A percentile compares a stretch with the other conserved stretches of the same genome.
Conservation (phyloP, 371 early-diverging fungal species). For the Haplosporangium sp. region DNA sequence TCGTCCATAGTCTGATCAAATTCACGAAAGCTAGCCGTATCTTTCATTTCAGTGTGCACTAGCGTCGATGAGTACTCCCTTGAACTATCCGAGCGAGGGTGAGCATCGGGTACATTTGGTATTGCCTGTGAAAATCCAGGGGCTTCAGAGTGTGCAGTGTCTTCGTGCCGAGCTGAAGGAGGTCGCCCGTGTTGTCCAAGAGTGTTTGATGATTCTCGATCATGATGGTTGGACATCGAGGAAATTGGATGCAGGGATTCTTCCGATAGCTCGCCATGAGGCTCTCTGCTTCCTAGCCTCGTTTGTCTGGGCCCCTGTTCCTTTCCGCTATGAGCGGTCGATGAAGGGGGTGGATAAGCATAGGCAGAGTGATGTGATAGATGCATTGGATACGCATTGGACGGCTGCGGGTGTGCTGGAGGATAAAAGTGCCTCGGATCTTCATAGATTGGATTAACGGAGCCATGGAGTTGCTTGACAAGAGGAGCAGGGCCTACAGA, state of each 20-base stretch:
- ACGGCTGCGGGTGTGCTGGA: neutral
- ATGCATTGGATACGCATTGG: neutral
- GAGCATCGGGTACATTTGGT: too few relatives aligned
- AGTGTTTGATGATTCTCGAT: neutral
- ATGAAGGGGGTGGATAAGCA: neutral
- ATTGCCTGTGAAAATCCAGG: too few relatives aligned
- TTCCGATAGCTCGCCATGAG: neutral
- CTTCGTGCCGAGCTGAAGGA: too few relatives aligned
- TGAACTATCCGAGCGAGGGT: too few relatives aligned
- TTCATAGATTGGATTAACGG: too few relatives aligned
- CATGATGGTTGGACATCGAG: constrained; percentile 4
- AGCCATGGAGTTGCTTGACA: too few relatives aligned
- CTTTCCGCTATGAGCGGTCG: neutral
- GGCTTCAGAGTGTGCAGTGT: too few relatives aligned
- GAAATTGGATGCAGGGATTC: constrained; percentile 9
- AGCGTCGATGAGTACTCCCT: too few relatives aligned
- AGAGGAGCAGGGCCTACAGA: neutral
- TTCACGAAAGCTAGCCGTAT: constrained; percentile 3
- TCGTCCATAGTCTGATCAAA: constrained; percentile 16
- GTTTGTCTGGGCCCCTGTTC: neutral
- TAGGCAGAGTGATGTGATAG: neutral
- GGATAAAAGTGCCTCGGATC: neutral
- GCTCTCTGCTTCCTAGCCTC: constrained; percentile 1
- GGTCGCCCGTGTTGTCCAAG: too few relatives aligned
- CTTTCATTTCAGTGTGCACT: constrained; percentile 5